These are phyloP conservation scores for Tephrocybe sp. DNA, from an alignment of 768 basidiomycete species.

Conservation along the genomic window DNA sequence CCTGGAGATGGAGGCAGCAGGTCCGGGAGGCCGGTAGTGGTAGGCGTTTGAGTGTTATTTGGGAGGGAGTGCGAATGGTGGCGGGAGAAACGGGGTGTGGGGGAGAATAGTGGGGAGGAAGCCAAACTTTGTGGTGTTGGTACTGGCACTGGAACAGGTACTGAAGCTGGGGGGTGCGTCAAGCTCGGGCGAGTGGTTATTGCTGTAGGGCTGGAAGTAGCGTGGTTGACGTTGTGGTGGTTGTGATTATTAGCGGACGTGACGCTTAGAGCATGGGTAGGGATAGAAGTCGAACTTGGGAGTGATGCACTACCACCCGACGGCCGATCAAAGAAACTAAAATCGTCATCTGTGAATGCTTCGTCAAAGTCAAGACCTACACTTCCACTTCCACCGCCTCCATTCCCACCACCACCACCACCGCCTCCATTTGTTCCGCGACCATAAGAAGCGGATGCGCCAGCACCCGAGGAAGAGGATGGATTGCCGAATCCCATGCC, in stretches of 20 bases:
- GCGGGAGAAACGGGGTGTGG: conserved; percentile 16
- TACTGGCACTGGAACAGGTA: not conserved
- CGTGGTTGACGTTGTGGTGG: not conserved
- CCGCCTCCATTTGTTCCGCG: not conserved
- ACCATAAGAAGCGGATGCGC: too few species aligned
- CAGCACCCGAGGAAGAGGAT: too few species aligned
- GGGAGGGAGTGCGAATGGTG: too few species aligned
- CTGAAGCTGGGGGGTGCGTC: conserved; percentile 15
- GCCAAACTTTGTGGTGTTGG: conserved; percentile 2
- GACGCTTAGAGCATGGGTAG: too few species aligned
- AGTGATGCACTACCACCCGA: too few species aligned
- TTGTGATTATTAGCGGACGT: too few species aligned
- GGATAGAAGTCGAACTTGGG: too few species aligned
- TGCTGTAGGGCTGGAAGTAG: not conserved
- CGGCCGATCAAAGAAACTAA: conserved; percentile 80
- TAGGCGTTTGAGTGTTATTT: conserved; percentile 14
- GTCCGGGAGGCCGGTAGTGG: conserved; percentile 35
- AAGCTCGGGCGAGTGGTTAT: conserved; percentile 30
- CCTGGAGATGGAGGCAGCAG: conserved; percentile 52
- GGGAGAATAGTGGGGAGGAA: conserved; percentile 5
- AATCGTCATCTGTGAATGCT: conserved; percentile 84
- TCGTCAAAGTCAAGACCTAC: conserved; percentile 58
- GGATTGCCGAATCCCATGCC: conserved; percentile 35
- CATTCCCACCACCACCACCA: conserved; percentile 22
- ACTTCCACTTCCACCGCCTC: conserved; percentile 26